These are phyloP conservation scores for Tylopilus rubrobrunneus DNA, from an alignment of 768 basidiomycete species.

Conservation along the genomic window DNA sequence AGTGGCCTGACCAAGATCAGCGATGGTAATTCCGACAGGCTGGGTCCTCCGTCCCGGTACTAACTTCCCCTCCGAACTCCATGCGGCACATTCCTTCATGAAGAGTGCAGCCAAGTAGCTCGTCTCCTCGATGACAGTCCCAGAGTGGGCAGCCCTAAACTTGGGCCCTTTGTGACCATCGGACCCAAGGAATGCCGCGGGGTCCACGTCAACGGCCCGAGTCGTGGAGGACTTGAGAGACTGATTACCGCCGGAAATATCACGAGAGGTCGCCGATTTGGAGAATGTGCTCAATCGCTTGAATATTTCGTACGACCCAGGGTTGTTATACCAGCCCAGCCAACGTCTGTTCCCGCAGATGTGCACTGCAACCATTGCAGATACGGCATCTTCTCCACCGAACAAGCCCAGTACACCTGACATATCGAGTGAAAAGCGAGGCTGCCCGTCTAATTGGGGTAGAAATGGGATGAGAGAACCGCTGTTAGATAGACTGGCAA, in stretches of 20 bases:
- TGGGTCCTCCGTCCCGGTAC: not conserved
- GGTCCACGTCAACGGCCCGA: not conserved
- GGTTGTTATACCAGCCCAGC: not conserved
- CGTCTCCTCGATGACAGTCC: not conserved
- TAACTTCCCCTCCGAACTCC: not conserved
- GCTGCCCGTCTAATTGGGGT: not conserved
- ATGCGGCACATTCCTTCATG: not conserved
- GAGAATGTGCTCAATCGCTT: not conserved
- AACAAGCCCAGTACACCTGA: not conserved
- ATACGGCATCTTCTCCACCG: not conserved
- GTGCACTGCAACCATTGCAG: not conserved
- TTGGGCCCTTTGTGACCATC: not conserved
- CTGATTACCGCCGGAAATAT: not conserved
- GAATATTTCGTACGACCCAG: not conserved
- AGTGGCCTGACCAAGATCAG: not conserved
- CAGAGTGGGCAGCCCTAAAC: not conserved
- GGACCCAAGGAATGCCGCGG: not conserved
- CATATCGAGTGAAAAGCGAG: slow-evolving; percentile 16
- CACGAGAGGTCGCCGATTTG: not conserved
- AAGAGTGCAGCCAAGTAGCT: not conserved
- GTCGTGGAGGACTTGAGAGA: not conserved
- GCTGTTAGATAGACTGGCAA: not conserved
- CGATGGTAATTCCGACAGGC: not conserved
- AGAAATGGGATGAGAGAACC: too few species aligned
- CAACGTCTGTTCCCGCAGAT: not conserved